phyloP scores from a whole-genome alignment of 2,329 filamentous ascomycete genomes.

The Aureobasidium musti region DNA sequence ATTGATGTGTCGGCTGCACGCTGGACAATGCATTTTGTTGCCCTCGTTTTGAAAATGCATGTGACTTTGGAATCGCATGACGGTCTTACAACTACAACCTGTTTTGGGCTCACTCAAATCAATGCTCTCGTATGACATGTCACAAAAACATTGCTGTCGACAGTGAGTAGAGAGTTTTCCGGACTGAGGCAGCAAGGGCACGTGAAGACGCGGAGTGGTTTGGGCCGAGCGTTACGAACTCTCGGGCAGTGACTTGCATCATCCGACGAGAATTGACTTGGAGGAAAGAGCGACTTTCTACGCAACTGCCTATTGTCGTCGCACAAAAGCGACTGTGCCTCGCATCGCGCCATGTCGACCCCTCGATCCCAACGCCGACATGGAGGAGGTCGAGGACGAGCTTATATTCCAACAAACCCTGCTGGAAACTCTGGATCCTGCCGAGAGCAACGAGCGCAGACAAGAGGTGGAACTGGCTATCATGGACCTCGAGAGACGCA shows the following conservation, averaged over 20 bases:
- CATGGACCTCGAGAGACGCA: conserved; percentile 32
- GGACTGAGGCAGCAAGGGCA: not conserved
- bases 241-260: not conserved
- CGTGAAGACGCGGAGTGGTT: conserved; percentile 3
- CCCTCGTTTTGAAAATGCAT: not conserved
- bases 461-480: conserved; percentile 35
- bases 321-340: not conserved
- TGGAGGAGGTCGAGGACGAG: conserved; percentile 41
- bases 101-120: not conserved
- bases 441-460: conserved; percentile 35
- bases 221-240: conserved; percentile 1
- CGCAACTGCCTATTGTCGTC: not conserved
- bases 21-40: not conserved
- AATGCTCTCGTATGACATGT: not conserved
- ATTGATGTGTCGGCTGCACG: conserved; percentile 7
- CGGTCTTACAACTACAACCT: not conserved
- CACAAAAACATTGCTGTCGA: not conserved
- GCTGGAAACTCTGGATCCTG: conserved; percentile 39
- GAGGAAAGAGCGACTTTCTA: conserved; percentile 15
- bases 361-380: conserved; percentile 31
- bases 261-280: conserved; percentile 20
- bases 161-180: not conserved
- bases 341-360: conserved; percentile 34
- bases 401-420: conserved; percentile 39
- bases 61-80: not conserved